Conservation (phyloP, 1,284 basidiomycete species). For the Calocybe gambosa region DNA sequence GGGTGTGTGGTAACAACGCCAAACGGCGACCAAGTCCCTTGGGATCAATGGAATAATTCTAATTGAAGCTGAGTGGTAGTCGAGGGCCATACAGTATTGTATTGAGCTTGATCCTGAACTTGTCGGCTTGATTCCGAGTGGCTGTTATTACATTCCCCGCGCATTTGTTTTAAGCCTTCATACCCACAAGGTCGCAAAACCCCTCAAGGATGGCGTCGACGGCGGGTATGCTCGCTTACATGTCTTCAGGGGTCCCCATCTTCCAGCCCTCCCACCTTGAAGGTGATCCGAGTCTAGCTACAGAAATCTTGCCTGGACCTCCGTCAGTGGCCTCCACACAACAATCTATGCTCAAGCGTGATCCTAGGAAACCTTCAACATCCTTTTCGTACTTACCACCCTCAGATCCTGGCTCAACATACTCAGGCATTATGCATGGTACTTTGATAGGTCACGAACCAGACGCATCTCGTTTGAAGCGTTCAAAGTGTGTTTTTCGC, state of each 20-base stretch:
- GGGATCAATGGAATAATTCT: too few relatives aligned
- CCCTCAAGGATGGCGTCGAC: conserved; percentile 52
- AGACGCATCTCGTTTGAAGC: conserved; percentile 64
- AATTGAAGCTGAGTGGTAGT: not conserved
- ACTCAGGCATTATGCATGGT: conserved; percentile 62
- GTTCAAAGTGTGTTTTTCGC: conserved; percentile 53
- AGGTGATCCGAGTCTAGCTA: conserved; percentile 69
- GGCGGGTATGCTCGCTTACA: conserved; percentile 58
- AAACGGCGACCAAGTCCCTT: too few relatives aligned
- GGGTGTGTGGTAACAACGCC: too few relatives aligned
- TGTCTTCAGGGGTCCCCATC: conserved; percentile 61
- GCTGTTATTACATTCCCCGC: conserved; percentile 15
- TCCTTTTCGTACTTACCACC: conserved; percentile 69
- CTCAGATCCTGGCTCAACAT: conserved; percentile 78
- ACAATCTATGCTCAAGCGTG: conserved; percentile 60
- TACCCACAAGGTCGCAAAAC: conserved; percentile 6
- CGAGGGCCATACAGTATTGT: not conserved
- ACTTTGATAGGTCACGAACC: conserved; percentile 53
- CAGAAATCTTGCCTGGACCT: conserved; percentile 79
- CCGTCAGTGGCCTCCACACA: conserved; percentile 63
- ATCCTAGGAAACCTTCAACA: conserved; percentile 64
- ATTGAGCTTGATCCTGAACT: conserved; percentile 12
- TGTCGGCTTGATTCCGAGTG: conserved; percentile 14
- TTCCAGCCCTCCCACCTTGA: conserved; percentile 72
- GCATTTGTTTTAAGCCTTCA: conserved; percentile 13